These are phyloP conservation scores for Petunia secreta DNA, from an alignment of 257 asterid genomes.

Conservation along the genomic window DNA sequence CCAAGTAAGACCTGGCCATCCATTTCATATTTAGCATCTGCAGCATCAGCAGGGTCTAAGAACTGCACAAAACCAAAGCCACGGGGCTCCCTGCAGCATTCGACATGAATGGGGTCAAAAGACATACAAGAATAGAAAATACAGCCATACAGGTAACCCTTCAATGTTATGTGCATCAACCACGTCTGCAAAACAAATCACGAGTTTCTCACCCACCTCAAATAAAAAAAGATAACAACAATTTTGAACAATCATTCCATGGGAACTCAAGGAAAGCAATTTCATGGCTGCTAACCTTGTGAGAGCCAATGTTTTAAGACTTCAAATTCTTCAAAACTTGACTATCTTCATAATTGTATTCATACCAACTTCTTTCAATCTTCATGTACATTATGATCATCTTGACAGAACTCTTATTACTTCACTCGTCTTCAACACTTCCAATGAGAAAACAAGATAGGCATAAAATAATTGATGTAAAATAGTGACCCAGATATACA, in stretches of 20 bases:
- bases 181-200: too few relatives aligned
- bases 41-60: conserved; percentile 72
- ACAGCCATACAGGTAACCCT: background rate
- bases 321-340: conserved; percentile 58
- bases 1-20: conserved; percentile 64
- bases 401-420: conserved; percentile 61
- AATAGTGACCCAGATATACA: too few relatives aligned
- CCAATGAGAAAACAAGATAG: too few relatives aligned
- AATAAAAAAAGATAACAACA: too few relatives aligned
- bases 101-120: background rate
- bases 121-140: too few relatives aligned
- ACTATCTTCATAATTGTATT: conserved; percentile 71
- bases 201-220: too few relatives aligned
- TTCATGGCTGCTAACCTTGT: conserved; percentile 79
- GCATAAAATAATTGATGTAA: too few relatives aligned
- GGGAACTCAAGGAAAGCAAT: conserved; percentile 46
- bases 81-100: conserved; percentile 64
- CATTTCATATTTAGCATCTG: conserved; percentile 75
- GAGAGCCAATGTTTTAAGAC: conserved; percentile 44
- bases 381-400: conserved; percentile 77
- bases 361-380: conserved; percentile 76
- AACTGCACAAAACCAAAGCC: conserved; percentile 87
- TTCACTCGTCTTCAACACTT: conserved; percentile 5
- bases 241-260: too few relatives aligned
- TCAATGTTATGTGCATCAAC: too few relatives aligned